These are phyloP conservation scores for Aspergillus nanangensis DNA, from an alignment of 495 filamentous ascomycete species.

Conservation along the genomic window DNA sequence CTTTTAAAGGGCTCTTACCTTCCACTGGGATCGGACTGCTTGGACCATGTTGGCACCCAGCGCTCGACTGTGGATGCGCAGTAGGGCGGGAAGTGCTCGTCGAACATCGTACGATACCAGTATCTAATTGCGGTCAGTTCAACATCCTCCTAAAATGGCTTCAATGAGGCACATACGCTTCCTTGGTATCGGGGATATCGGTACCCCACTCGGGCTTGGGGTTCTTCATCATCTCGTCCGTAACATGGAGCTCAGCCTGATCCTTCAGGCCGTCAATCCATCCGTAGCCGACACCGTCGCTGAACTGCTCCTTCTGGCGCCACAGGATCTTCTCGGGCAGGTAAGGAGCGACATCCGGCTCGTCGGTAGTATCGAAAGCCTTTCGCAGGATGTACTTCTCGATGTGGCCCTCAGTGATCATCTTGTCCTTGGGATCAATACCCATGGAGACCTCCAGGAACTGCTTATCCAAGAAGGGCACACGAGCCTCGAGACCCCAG, in stretches of 20 bases:
- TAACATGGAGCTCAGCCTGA: conserved; percentile 79
- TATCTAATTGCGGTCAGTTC: conserved; percentile 52
- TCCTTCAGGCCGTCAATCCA: conserved; percentile 99
- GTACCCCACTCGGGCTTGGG: conserved; percentile 91
- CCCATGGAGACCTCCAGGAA: conserved; percentile 90
- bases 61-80: conserved; percentile 92
- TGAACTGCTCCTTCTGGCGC: conserved; percentile 99
- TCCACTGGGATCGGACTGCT: conserved; percentile 92
- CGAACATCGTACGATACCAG: conserved; percentile 98
- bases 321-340: conserved; percentile 92
- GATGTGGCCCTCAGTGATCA: conserved; percentile 85
- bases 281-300: conserved; percentile 95
- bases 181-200: conserved; percentile 92
- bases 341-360: conserved; percentile 74
- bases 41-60: conserved; percentile 97
- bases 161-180: conserved; percentile 61
- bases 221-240: conserved; percentile 95
- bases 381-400: conserved; percentile 98
- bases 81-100: conserved; percentile 91
- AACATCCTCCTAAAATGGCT: not conserved
- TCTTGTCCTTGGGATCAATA: conserved; percentile 89
- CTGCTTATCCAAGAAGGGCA: conserved; percentile 95
- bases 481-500: conserved; percentile 96
- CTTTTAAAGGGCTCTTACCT: conserved; percentile 50
- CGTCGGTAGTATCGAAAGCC: conserved; percentile 88